These are phyloP conservation scores for Coemansia sp. DNA, from an alignment of 192 early-diverging fungal genomes.

Conservation along the genomic window DNA sequence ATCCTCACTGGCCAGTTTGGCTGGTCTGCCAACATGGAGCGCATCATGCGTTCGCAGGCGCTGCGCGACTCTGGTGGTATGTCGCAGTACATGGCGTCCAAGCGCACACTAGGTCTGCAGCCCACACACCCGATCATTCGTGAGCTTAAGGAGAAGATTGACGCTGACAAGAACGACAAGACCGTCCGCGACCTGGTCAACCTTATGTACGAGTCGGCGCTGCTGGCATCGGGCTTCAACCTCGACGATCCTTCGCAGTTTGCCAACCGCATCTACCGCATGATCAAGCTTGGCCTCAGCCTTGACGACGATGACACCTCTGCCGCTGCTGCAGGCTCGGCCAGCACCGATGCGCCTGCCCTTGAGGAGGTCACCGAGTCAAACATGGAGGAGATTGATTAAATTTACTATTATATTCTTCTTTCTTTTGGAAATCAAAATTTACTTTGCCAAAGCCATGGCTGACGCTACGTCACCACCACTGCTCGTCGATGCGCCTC, in stretches of 20 bases:
- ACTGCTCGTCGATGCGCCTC: not conserved
- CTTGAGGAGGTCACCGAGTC: conserved; percentile 59
- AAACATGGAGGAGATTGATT: conserved; percentile 73
- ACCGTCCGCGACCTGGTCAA: conserved; percentile 95
- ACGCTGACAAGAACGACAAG: conserved; percentile 96
- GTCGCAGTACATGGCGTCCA: conserved; percentile 99
- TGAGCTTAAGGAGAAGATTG: conserved; percentile 89
- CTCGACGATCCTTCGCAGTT: conserved; percentile 95
- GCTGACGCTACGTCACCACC: not conserved
- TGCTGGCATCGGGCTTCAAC: conserved; percentile 95
- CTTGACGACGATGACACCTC: conserved; percentile 81
- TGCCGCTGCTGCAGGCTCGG: conserved; percentile 26
- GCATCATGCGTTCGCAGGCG: conserved; percentile 99
- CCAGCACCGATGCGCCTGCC: conserved; percentile 53
- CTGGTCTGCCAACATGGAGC: conserved; percentile 99
- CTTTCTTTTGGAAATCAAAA: not conserved
- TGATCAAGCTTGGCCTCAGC: conserved; percentile 97
- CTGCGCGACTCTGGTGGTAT: conserved; percentile 96
- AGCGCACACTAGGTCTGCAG: conserved; percentile 99
- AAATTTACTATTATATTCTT: conserved; percentile 12
- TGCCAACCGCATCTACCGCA: conserved; percentile 94
- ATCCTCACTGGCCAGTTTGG: conserved; percentile 98
- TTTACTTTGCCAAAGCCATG: not conserved
- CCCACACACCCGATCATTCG: conserved; percentile 92
- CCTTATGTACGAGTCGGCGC: conserved; percentile 93